A percentile compares a stretch with the other conserved stretches of the same genome.
These are phyloP conservation scores for Dalbergia cochinchinensis DNA, from an alignment of 306 rosid genomes.

Conservation along the genomic window DNA sequence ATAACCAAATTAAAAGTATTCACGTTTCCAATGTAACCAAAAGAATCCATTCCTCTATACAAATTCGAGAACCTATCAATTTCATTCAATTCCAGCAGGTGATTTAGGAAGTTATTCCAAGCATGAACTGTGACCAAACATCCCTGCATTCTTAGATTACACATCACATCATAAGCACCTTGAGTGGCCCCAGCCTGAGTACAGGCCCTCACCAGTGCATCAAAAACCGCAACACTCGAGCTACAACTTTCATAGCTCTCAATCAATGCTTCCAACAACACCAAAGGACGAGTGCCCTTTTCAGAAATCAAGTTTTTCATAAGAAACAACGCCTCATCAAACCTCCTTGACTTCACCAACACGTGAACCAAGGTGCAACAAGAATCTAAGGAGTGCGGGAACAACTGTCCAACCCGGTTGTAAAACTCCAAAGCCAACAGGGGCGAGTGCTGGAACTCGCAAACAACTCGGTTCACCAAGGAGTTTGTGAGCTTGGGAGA, in stretches of 20 bases:
- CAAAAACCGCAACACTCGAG: constrained; percentile 59
- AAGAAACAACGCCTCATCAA: constrained; percentile 55
- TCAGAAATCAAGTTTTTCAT: constrained; percentile 52
- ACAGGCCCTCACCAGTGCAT: constrained; percentile 69
- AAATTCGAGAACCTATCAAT: constrained; percentile 60
- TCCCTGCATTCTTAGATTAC: constrained; percentile 48
- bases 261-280: constrained; percentile 57
- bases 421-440: constrained; percentile 61
- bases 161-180: constrained; percentile 63
- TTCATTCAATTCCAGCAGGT: constrained; percentile 55
- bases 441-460: constrained; percentile 58
- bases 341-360: constrained; percentile 61
- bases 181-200: constrained; percentile 54
- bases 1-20: constrained; percentile 64
- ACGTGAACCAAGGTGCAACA: constrained; percentile 63
- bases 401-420: constrained; percentile 49
- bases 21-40: constrained; percentile 60
- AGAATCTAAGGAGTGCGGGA: constrained; percentile 52
- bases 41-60: constrained; percentile 61
- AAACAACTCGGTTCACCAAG: constrained; percentile 55
- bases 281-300: constrained; percentile 50
- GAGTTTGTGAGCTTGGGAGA: constrained; percentile 52
- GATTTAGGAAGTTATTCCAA: constrained; percentile 69
- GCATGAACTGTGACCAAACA: constrained; percentile 63
- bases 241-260: constrained; percentile 45